Base-by-base conservation (phyloP, 140 eudicot species). In the Ambrosia hybrid region DNA sequence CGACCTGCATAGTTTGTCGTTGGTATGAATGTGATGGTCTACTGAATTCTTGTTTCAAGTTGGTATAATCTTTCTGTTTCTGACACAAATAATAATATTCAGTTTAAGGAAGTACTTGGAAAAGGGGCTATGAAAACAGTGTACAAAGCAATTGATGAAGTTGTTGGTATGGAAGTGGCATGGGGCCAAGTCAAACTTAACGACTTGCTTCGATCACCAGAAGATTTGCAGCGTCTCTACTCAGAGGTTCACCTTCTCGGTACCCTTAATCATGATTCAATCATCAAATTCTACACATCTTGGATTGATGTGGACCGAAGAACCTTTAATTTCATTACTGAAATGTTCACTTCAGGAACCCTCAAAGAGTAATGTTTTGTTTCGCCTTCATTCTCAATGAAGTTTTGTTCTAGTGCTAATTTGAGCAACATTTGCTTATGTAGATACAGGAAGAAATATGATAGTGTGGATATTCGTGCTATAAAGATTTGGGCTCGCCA, bases 341-440 rank as follows among this genome's bases (percentile, higher is more conserved):
- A 90, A 73, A 76, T 90, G 95, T 87, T 90, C 89, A 90, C 94
- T 68, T 90, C 96, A n/a, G 96, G 96, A 72, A 90, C 89, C 81
- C 91, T 90, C 63, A 82, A 88, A 83, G 89, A 85, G 96, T 90
- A 90, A 84, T 76, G 55, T 13, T 78, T 56, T 70, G 6, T 73
- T 15, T 34, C 60, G 48, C 57, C 16, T 51, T 63, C 14, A 53
- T 62, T 43, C 4, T 67, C 4, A 2, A 16, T 46, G 2, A 4
- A 6, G 9, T 16, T 69, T 71, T 43, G 49, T 36, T 76, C 72
- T 67, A n/a, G 57, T 64, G 43, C 67, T 80, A 52, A 49, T 69
- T 57, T 51, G 57, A 37, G 26, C 59, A 6, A 55, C 46, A 51
- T 12, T 10, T 30, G 67, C 43, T 30, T 10, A 5, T 81, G 80